Percentiles rank a stretch among this genome's conserved stretches.
Evolutionary conservation across 176 grass and related monocot species (phyloP).

Genomic region (Ensete ventricosum): DNA sequence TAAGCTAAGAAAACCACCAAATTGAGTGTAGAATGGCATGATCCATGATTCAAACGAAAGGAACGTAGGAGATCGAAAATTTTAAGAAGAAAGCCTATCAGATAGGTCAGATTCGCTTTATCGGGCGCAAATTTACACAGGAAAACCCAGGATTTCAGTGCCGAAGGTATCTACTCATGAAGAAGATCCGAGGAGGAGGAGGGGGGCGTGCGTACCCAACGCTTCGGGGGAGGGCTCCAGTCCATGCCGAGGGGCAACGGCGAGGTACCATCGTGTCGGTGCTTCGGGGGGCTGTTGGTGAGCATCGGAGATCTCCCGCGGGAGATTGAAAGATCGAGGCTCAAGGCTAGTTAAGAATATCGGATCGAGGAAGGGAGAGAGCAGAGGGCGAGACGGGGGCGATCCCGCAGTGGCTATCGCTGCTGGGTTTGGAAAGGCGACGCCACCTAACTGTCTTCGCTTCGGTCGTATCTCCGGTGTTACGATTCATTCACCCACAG

Average conservation of each 20-base stretch:
- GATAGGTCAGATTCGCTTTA: neutral
- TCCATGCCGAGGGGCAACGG: slow-evolving; percentile 97
- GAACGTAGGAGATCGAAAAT: neutral
- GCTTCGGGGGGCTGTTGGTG: slow-evolving; percentile 63
- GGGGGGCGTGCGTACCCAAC: slow-evolving; percentile 47
- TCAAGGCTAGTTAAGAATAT: neutral
- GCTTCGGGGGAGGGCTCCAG: slow-evolving; percentile 87
- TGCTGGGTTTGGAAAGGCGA: neutral
- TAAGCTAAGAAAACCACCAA: neutral
- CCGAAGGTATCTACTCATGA: neutral
- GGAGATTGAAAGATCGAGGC: neutral
- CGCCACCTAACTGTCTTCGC: neutral
- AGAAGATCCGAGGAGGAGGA: neutral
- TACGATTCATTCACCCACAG: neutral
- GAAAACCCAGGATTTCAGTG: neutral
- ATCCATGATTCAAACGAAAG: neutral
- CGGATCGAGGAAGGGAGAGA: neutral
- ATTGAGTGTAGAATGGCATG: neutral
- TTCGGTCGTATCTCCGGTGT: neutral
- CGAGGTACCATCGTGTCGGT: slow-evolving; percentile 95
- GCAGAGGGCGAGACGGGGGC: no score
- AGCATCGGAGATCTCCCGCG: slow-evolving; percentile 23
- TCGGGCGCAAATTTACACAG: neutral
- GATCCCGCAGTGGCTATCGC: neutral
- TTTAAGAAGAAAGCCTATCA: neutral